A percentile compares a stretch with the other conserved stretches of the same genome.
phyloP scores from a whole-genome alignment of 2,329 filamentous ascomycete species.

The Fusarium sublunatum region DNA sequence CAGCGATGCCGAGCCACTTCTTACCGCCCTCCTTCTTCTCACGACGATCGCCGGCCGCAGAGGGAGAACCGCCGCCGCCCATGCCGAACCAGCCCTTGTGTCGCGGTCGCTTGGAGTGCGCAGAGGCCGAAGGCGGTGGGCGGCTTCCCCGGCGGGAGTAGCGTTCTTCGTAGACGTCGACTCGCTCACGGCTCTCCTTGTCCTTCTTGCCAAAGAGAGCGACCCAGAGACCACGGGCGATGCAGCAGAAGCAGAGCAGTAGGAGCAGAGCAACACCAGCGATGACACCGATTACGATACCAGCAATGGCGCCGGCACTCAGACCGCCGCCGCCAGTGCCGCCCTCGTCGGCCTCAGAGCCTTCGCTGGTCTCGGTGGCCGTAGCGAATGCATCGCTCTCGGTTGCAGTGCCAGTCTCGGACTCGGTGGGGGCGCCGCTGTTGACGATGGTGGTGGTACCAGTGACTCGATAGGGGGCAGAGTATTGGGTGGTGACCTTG shows the following conservation, averaged over 20 bases:
- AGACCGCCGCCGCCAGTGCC: slow-evolving; percentile 60
- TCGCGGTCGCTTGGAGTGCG: slow-evolving; percentile 62
- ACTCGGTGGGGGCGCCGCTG: slow-evolving; percentile 61
- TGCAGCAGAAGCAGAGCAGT: slow-evolving; percentile 80
- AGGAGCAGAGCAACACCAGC: slow-evolving; percentile 74
- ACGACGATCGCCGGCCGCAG: slow-evolving; percentile 55
- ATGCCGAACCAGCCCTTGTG: slow-evolving; percentile 67
- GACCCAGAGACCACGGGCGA: slow-evolving; percentile 71
- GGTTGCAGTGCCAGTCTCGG: slow-evolving; percentile 61
- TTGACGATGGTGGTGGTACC: slow-evolving; percentile 66
- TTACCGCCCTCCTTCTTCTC: slow-evolving; percentile 61
- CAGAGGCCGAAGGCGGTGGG: slow-evolving; percentile 49
- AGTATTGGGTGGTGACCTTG: slow-evolving; percentile 66
- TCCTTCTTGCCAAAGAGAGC: slow-evolving; percentile 70
- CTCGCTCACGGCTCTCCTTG: slow-evolving; percentile 61
- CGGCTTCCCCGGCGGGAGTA: slow-evolving; percentile 63
- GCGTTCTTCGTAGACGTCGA: slow-evolving; percentile 73
- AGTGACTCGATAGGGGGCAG: slow-evolving; percentile 63
- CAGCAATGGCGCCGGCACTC: slow-evolving; percentile 79
- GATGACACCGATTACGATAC: slow-evolving; percentile 81
- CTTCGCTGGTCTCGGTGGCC: slow-evolving; percentile 58
- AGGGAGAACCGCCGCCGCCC: slow-evolving; percentile 56
- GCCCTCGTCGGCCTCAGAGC: slow-evolving; percentile 30
- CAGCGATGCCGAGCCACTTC: slow-evolving; percentile 65
- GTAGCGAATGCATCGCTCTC: slow-evolving; percentile 65